Evolutionary conservation across 2,329 filamentous ascomycete species (phyloP).

Genomic region (Trichoderma oligosporum): DNA sequence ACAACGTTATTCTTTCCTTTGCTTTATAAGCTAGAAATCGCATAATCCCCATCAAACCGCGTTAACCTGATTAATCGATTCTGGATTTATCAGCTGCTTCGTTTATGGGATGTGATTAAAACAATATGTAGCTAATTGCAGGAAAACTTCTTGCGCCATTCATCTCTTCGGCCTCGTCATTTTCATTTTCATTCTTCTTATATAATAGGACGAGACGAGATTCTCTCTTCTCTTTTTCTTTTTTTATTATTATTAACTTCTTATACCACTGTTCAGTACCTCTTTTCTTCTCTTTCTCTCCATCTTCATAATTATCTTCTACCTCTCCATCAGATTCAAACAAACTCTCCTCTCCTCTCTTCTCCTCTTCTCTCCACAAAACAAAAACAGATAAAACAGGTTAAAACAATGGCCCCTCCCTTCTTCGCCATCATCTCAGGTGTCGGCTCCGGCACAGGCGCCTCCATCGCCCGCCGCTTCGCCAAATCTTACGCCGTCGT

Average conservation of each 20-base stretch:
- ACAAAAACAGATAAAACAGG: background rate
- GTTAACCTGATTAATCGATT: background rate
- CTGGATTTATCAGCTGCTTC: background rate
- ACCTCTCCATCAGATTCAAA: too few species aligned
- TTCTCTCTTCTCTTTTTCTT: background rate
- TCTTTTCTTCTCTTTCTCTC: background rate
- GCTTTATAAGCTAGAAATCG: slow-evolving; percentile 14
- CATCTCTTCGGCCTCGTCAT: background rate
- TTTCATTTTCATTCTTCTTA: background rate
- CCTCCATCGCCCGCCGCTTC: slow-evolving; percentile 54
- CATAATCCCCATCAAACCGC: background rate
- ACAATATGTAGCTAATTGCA: too few species aligned
- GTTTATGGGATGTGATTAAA: background rate
- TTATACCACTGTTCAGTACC: too few species aligned
- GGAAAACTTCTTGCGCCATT: background rate
- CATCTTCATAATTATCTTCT: background rate
- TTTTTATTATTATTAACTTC: too few species aligned
- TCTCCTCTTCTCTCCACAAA: background rate
- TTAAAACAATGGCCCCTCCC: background rate
- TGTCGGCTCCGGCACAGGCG: slow-evolving; percentile 65
- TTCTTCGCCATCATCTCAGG: slow-evolving; percentile 68
- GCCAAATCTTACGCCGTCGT: slow-evolving; percentile 67
- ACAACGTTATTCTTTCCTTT: background rate
- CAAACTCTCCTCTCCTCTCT: background rate
- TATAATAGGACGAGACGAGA: too few species aligned